These are phyloP conservation scores for Russula ochroleuca DNA, from an alignment of 768 basidiomycete genomes.

Conservation along the genomic window DNA sequence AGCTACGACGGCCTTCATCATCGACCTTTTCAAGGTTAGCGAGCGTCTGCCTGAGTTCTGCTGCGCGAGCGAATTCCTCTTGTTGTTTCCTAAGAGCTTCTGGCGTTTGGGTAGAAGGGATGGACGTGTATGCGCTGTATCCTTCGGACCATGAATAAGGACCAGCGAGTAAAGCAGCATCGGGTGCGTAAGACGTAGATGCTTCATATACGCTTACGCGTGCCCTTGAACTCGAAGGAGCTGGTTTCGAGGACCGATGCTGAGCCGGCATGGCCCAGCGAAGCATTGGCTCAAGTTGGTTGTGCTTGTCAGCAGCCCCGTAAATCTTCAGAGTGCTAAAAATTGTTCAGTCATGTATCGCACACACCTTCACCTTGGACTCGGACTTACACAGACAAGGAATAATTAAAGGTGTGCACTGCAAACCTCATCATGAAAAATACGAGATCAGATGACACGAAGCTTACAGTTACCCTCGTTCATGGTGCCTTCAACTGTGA, in stretches of 20 bases:
- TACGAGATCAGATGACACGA: neutral
- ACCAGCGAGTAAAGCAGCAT: neutral
- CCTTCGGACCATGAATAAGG: neutral
- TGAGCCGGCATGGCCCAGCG: constrained; percentile 72
- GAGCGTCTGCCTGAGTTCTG: constrained; percentile 63
- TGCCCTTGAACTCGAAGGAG: neutral
- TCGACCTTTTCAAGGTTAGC: constrained; percentile 69
- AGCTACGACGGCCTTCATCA: constrained; percentile 66
- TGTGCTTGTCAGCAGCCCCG: constrained; percentile 57
- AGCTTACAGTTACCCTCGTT: constrained; percentile 63
- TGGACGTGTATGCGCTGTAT: neutral
- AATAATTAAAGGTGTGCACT: constrained; percentile 49
- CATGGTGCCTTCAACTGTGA: constrained; percentile 70
- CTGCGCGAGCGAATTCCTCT: constrained; percentile 55
- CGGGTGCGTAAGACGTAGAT: neutral
- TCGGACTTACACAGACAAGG: constrained; percentile 56
- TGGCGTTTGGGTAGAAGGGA: constrained; percentile 1
- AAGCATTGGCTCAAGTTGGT: constrained; percentile 58
- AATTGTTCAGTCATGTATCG: neutral
- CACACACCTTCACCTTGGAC: neutral
- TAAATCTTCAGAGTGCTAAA: constrained; percentile 66
- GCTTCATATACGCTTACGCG: neutral
- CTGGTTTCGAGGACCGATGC: constrained; percentile 44
- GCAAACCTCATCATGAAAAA: constrained; percentile 12
- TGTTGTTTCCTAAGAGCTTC: constrained; percentile 45